Base-by-base conservation (phyloP, 1,284 basidiomycete genomes). In the Bondarzewia mesenterica region DNA sequence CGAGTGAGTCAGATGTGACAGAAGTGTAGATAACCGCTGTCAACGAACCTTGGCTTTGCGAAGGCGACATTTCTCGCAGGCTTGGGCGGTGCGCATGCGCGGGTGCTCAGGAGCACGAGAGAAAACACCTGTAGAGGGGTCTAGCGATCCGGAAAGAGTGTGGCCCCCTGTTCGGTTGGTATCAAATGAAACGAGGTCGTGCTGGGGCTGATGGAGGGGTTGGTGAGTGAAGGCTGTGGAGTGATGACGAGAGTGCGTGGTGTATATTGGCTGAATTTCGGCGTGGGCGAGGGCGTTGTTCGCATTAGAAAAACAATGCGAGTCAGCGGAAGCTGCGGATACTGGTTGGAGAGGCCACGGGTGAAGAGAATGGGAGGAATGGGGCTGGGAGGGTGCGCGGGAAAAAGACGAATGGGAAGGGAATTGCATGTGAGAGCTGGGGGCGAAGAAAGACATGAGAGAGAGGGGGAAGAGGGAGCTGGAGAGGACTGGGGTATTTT, bases 51-150 rank as follows among this genome's bases (percentile, higher is more conserved):
- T 72, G 3, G 69, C 69, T 54, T 72, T 72, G n/a, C 69, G 54
- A 2, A 58, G 57, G n/a, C 70, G 61, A 52, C 70, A 72, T 54
- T 67, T 68, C 57, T 71, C 69, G 53, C 70, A 72, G 2, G 70
- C 70, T 50, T 71, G 70, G 0, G 63, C 64, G 5, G 69, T 72
- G 20, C 67, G 59, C 35, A 82, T 61, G 2, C 80, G 72, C 1
- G 77, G 75, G 46, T 80, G 78, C 54, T 82, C 78, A 1, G 75
- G 70, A 2, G 75, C 73, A 6, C 71, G 72, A 59, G 80, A 79
- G 57, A 80, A 82, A 37, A 80, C 72, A 14, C 77, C 78, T 0
- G 80, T 82, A 5, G 67, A 52, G 2, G 74, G 74, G 57, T 83
- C 78, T 18, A 82, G 67, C 0, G 77, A 77, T 26, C 80, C 80